A percentile compares a stretch with the other conserved stretches of the same genome.
These are phyloP conservation scores for Pythium guiyangense DNA, from an alignment of 352 stramenopile species.

Conservation along the genomic window DNA sequence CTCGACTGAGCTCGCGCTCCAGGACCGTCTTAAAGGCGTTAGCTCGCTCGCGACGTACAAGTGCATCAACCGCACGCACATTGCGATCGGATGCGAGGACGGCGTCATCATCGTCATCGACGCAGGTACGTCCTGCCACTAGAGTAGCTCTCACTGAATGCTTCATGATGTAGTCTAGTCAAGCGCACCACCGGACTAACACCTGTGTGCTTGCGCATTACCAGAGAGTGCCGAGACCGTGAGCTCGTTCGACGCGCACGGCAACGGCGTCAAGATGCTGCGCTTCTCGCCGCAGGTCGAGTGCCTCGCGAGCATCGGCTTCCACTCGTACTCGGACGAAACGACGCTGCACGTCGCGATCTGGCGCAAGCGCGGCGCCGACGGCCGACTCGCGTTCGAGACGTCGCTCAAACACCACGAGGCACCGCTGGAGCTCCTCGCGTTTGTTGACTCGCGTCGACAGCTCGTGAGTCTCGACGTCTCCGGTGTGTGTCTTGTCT, in stretches of 20 bases:
- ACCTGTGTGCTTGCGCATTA: neutral
- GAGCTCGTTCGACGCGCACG: constrained; percentile 48
- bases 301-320: constrained; percentile 52
- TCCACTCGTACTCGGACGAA: constrained; percentile 63
- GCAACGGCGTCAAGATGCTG: constrained; percentile 50
- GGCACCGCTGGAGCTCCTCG: constrained; percentile 33
- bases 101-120: constrained; percentile 52
- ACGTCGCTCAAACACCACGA: constrained; percentile 30
- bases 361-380: constrained; percentile 33
- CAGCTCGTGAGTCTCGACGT: constrained; percentile 56
- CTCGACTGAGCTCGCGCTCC: constrained; percentile 14
- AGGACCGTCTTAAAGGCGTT: constrained; percentile 50
- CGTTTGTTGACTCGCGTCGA: constrained; percentile 52
- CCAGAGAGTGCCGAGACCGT: constrained; percentile 38
- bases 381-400: constrained; percentile 23
- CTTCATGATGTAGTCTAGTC: neutral
- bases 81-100: constrained; percentile 49
- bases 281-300: constrained; percentile 39
- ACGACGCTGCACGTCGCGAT: constrained; percentile 55
- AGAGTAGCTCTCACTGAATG: neutral
- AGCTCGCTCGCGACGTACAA: constrained; percentile 38
- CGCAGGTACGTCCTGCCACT: constrained; percentile 10
- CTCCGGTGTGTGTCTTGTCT: constrained; percentile 34
- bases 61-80: constrained; percentile 46
- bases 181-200: neutral